A percentile compares a stretch with the other conserved stretches of the same genome.
Conservation (phyloP, 78 protist species). For the Carpediemonas membranifera region DNA sequence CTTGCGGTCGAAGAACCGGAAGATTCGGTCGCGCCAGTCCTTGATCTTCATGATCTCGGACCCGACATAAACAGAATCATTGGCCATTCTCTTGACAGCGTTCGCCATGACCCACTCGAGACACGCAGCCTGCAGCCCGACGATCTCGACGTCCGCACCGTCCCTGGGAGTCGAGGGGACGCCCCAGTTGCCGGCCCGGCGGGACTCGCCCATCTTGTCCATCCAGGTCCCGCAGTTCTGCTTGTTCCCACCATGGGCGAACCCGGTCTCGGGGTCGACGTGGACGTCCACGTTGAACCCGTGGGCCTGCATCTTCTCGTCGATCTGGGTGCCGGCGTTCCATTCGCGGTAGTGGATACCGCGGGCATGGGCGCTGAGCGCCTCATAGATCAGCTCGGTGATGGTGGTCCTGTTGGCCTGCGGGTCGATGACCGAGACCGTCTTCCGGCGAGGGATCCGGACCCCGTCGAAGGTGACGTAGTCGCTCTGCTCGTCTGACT, state of each 20-base stretch:
- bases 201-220: constrained; percentile 81
- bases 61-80: too few species aligned
- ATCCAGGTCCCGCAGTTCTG: constrained; percentile 86
- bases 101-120: background rate
- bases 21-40: too few species aligned
- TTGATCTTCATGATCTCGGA: too few species aligned
- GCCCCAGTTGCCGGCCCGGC: constrained; percentile 45
- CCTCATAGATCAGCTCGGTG: constrained; percentile 4
- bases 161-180: constrained; percentile 81
- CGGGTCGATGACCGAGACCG: too few species aligned
- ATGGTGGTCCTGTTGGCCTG: too few species aligned
- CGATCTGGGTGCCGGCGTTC: constrained; percentile 69
- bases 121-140: constrained; percentile 6
- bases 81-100: too few species aligned
- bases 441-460: too few species aligned
- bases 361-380: constrained; percentile 4
- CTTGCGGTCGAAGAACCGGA: too few species aligned
- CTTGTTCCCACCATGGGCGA: constrained; percentile 58
- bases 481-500: background rate
- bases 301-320: constrained; percentile 58
- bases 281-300: constrained; percentile 55
- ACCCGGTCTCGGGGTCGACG: constrained; percentile 15
- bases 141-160: constrained; percentile 76
- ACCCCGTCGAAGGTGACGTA: too few species aligned
- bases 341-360: constrained; percentile 71